Evolutionary conservation across 1,284 basidiomycete species (phyloP).

Genomic region (Tetrapyrgos nigripes): DNA sequence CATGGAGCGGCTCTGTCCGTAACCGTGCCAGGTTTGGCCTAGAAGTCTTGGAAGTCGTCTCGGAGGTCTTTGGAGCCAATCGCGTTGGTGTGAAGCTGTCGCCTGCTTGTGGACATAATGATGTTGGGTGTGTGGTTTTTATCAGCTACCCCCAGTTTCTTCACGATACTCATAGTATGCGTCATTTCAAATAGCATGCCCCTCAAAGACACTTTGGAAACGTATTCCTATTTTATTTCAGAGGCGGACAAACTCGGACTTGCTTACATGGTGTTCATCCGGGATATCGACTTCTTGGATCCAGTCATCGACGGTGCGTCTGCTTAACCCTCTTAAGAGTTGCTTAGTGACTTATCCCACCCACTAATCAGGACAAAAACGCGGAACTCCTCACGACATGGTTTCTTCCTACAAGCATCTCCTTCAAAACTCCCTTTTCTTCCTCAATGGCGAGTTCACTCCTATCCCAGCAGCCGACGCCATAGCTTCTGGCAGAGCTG

Average conservation of each 20-base stretch:
- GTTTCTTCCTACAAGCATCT: conserved; percentile 26
- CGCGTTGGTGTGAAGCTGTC: conserved; percentile 57
- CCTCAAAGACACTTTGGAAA: conserved; percentile 27
- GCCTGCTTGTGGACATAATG: conserved; percentile 41
- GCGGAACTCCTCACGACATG: conserved; percentile 32
- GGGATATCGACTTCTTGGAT: conserved; percentile 22
- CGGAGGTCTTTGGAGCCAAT: conserved; percentile 53
- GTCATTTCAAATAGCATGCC: conserved; percentile 6
- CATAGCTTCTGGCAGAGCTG: conserved; percentile 10
- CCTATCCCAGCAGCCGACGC: conserved; percentile 26
- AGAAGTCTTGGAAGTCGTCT: conserved; percentile 55
- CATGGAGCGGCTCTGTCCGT: conserved; percentile 64
- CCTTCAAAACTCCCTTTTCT: conserved; percentile 21
- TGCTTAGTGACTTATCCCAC: conserved; percentile 5
- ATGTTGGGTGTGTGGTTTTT: conserved; percentile 19
- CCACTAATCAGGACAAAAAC: background rate
- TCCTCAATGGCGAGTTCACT: conserved; percentile 29
- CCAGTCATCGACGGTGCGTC: conserved; percentile 37
- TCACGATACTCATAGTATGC: background rate
- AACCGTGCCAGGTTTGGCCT: conserved; percentile 62
- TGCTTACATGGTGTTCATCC: conserved; percentile 22
- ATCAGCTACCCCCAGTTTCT: background rate
- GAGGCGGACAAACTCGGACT: conserved; percentile 24
- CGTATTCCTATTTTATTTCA: conserved; percentile 25
- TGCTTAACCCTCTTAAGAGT: background rate